A percentile compares a stretch with the other conserved stretches of the same genome.
These are phyloP conservation scores for Telopea speciosissima DNA, from an alignment of 177 flowering plant species.

Conservation along the genomic window DNA sequence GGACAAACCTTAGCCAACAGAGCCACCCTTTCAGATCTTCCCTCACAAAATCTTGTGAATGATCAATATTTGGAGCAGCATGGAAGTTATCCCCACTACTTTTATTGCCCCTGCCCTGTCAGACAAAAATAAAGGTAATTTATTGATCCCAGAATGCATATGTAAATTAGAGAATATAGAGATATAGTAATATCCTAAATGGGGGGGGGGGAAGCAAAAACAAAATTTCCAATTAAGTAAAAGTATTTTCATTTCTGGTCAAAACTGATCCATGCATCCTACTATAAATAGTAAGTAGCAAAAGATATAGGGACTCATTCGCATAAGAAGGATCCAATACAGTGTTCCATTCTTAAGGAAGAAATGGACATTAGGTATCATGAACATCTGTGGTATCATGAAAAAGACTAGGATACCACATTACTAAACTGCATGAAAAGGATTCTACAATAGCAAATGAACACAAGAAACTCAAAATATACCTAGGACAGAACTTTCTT, in stretches of 20 bases:
- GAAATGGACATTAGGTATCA: neutral
- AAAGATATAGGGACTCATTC: neutral
- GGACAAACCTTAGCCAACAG: conserved; percentile 61
- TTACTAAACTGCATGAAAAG: neutral
- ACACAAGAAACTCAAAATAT: neutral
- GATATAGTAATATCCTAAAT: no score
- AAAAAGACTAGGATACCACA: conserved; percentile 9
- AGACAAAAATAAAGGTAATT: conserved; percentile 3
- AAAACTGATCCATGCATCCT: neutral
- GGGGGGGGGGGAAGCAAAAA: no score
- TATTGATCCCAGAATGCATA: neutral
- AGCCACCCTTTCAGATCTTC: conserved; percentile 80
- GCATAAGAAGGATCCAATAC: neutral
- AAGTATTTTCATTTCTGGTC: neutral
- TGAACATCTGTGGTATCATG: neutral
- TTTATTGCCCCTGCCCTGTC: conserved; percentile 94
- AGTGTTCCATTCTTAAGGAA: neutral
- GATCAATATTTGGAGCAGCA: conserved; percentile 97
- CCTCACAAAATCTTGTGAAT: conserved; percentile 92
- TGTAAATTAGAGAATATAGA: neutral
- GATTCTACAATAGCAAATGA: neutral
- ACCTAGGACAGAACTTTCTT: neutral
- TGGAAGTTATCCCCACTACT: conserved; percentile 95
- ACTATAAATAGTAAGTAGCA: neutral
- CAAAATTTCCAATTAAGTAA: no score